Evolutionary conservation across 2,329 filamentous ascomycete species (phyloP).

Genomic region (Fusarium duplospermum): DNA sequence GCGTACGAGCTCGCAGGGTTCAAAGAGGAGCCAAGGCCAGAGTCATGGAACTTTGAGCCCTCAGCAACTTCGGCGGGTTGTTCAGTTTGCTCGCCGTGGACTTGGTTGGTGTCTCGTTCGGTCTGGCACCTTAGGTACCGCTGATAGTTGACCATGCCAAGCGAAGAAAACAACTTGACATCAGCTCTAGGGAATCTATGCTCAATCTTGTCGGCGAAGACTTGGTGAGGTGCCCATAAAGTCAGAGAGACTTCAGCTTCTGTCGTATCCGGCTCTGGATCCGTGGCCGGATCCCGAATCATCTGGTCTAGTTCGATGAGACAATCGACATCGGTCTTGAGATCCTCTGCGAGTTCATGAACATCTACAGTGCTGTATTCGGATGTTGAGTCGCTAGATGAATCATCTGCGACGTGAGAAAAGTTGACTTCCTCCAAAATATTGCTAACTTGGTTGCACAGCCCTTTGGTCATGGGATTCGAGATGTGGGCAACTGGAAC

Average conservation of each 20-base stretch:
- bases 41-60: constrained; percentile 1
- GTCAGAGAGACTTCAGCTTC: no score
- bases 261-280: background rate
- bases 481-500: background rate
- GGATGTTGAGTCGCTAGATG: background rate
- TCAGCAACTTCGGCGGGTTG: background rate
- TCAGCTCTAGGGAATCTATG: background rate
- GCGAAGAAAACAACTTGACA: background rate
- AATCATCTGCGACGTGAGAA: background rate
- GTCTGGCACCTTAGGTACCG: background rate
- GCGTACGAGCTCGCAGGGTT: background rate
- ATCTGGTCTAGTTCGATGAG: constrained; percentile 4
- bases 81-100: background rate
- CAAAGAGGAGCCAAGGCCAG: background rate
- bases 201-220: background rate
- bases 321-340: constrained; percentile 4
- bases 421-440: background rate
- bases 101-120: background rate
- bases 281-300: background rate
- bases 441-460: background rate
- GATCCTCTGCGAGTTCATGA: background rate
- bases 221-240: background rate
- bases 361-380: background rate
- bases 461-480: background rate
- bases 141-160: background rate